Evolutionary conservation across 768 basidiomycete genomes (phyloP).

Genomic region (Lactifluus pinguis): DNA sequence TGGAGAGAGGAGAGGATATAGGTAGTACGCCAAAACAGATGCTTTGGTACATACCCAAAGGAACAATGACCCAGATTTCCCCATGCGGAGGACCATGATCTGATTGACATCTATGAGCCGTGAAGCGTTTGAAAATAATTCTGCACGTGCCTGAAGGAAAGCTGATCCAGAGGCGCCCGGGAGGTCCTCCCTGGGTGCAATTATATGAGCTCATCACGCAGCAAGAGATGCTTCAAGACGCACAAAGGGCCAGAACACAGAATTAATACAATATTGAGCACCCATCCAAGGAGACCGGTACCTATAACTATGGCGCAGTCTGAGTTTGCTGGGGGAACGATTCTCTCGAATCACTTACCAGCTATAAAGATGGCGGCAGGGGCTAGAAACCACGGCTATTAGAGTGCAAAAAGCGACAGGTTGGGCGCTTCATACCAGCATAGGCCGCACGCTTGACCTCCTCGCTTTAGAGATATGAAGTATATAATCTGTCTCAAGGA

Average conservation of each 20-base stretch:
- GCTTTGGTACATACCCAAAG: constrained; percentile 49
- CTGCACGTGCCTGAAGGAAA: constrained; percentile 46
- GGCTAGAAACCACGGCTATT: constrained; percentile 2
- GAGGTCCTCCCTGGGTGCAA: constrained; percentile 40
- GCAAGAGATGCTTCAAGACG: constrained; percentile 22
- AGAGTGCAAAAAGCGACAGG: background rate
- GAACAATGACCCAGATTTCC: constrained; percentile 63
- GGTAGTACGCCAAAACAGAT: background rate
- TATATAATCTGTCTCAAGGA: background rate
- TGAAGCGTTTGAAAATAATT: background rate
- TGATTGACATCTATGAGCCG: constrained; percentile 21
- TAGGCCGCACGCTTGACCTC: constrained; percentile 75
- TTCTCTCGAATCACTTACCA: background rate
- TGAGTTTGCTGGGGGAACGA: constrained; percentile 38
- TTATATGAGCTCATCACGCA: background rate
- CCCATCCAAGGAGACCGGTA: constrained; percentile 72
- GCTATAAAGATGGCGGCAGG: constrained; percentile 13
- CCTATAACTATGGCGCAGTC: constrained; percentile 65
- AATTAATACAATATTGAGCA: constrained; percentile 81
- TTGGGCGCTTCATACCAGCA: constrained; percentile 37
- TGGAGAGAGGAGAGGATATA: constrained; percentile 20
- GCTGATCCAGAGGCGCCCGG: constrained; percentile 65
- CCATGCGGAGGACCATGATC: constrained; percentile 72
- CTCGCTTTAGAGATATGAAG: constrained; percentile 36
- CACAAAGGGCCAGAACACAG: constrained; percentile 73